A percentile compares a stretch with the other conserved stretches of the same genome.
Conservation (phyloP, 345 rosid species). For the Diplotaxis tenuifolia region DNA sequence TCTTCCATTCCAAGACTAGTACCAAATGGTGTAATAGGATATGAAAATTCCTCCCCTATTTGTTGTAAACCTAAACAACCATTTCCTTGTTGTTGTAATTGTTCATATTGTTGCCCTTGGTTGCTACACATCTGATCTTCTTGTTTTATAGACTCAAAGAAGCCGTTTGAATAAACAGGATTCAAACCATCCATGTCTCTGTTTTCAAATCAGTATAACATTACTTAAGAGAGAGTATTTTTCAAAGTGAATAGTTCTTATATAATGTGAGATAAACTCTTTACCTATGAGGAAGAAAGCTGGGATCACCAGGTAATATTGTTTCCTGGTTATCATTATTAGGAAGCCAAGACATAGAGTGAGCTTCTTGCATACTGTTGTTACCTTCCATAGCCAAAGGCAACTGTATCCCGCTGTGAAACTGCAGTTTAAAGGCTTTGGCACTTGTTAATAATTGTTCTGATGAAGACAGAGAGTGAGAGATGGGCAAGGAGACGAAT, state of each 20-base stretch:
- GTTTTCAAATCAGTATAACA: slow-evolving; percentile 15
- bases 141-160: slow-evolving; percentile 48
- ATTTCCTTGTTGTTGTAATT: slow-evolving; percentile 45
- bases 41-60: slow-evolving; percentile 52
- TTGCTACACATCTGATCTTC: slow-evolving; percentile 49
- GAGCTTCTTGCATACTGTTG: slow-evolving; percentile 51
- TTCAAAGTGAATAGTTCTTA: background rate
- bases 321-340: slow-evolving; percentile 56
- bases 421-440: slow-evolving; percentile 42
- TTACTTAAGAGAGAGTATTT: background rate
- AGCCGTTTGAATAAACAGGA: slow-evolving; percentile 52
- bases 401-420: slow-evolving; percentile 57
- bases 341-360: slow-evolving; percentile 66
- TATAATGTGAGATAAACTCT: slow-evolving; percentile 7
- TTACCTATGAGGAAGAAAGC: slow-evolving; percentile 57
- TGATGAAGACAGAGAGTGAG: background rate
- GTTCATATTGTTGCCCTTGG: slow-evolving; percentile 47
- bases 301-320: slow-evolving; percentile 53
- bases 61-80: slow-evolving; percentile 55
- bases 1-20: slow-evolving; percentile 42
- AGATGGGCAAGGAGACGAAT: background rate
- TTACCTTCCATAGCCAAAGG: slow-evolving; percentile 55
- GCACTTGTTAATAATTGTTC: background rate
- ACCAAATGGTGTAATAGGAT: slow-evolving; percentile 29
- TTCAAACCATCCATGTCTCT: slow-evolving; percentile 62